Base-by-base conservation (phyloP, 2,329 filamentous ascomycete species). In the Metarhizium guizhouense region DNA sequence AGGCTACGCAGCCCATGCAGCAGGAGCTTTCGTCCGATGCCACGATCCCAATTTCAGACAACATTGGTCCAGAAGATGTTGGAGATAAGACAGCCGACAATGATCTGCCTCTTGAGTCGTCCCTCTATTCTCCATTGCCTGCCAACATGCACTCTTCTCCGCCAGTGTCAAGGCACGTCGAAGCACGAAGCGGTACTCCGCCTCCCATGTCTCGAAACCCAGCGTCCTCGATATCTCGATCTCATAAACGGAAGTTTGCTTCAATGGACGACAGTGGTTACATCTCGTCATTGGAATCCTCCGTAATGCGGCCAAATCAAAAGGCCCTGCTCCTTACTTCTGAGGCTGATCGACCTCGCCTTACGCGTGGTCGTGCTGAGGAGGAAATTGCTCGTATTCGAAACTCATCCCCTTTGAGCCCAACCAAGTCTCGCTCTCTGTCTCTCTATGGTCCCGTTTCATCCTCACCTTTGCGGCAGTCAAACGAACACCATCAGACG, bases 271-370 rank as follows among this genome's bases (percentile, higher is more conserved):
- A 99, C 71, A 97, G 93, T 68, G 94, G 94, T 45, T 99, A 97
- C 71, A 96, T 95, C 68, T 97, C 94, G 1, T 96, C 92, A 0
- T 80, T 97, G 18, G 92, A 96, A 63, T 97, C 94, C 3, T 97
- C 94, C 0, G 90, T 81, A 14, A 81, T 90, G 68, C 83, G 93
- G 57, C 85, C 87, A 51, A 84, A 85, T 60, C 81, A 83, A 60
- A 77, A 82, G 58, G 75, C 75, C 16, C 77, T 83, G 56, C 77
- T 89, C 18, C 78, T 90, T 47, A 90, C 86, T 4, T 93, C 90
- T 0, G 91, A 95, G 64, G 81, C 85, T 53, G 88, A 91, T 62
- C 85, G 86, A n/a, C 87, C 87, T 52, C 82, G 84, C 55, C 86
- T 91, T 64, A 95, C 93, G 75, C 87, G 90, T 58, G 93, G 93